Evolutionary conservation across 164 flowering plant genomes (phyloP), one percentile per base, ranked within the genome.

Genomic region (Stephania cephalantha): DNA sequence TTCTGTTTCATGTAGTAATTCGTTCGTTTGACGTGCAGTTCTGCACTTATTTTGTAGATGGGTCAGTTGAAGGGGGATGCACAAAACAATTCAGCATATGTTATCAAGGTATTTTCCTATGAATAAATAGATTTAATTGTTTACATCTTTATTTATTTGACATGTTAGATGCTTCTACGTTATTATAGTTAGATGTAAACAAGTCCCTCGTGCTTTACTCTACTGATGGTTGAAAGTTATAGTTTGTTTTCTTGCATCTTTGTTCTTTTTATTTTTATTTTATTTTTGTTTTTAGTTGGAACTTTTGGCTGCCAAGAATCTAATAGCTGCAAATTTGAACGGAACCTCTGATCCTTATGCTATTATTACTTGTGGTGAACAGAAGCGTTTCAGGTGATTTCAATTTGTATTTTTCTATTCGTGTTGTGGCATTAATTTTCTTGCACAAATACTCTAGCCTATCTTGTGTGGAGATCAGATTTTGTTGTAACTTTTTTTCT

Each of bases 261-360:
- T 74, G 1, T 74, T 67, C 9, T 10, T 29, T 50, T 15, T 66
- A 3, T 75, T 35, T 4, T 35, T 35, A 35, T 35, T 35, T 35
- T 35, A 1, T 35, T 35, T 35, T 52, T 55, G 9, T 69, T 7
- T 70, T 82, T 82, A 96, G 99, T 73, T 92, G 79, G 98, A 91
- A 82, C 82, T 96, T 58, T 84, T 96, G 85, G 99, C 99, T 67
- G 99, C 98, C 31, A 96, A 94, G 86, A 96, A 96, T 85, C 92
- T 96, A 22, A 85, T 94, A 73, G 97, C 89, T 78, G 99, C 99
- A 78, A 96, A 94, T 79, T 79, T 96, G 81, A 96, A 96, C 87
- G 99, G 98, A 81, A 96, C 97, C 22, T 96, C 99, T 48, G 99
- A 96, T 88, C 99, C 99, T 71, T 96, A 96, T 86, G 99, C 94